A percentile compares a stretch with the other conserved stretches of the same genome.
phyloP scores from a whole-genome alignment of 2,329 filamentous ascomycete species.

The Xylaria multiplex region DNA sequence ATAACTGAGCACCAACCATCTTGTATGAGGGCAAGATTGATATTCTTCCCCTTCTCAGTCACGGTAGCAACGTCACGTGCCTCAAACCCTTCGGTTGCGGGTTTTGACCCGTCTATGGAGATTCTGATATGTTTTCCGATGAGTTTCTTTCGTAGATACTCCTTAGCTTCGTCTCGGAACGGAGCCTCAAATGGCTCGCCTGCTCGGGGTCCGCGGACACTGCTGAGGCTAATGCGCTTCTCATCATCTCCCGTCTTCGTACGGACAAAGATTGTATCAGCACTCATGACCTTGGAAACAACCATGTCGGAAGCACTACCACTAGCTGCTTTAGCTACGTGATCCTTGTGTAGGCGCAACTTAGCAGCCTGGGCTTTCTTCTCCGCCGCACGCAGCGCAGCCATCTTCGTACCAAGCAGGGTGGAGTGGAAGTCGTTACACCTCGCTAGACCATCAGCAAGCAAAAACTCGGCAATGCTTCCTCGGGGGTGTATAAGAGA shows the following conservation, averaged over 20 bases:
- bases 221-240: conserved; percentile 91
- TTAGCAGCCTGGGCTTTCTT: conserved; percentile 81
- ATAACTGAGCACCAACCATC: conserved; percentile 94
- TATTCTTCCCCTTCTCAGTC: conserved; percentile 83
- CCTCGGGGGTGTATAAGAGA: conserved; percentile 87
- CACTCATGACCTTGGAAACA: conserved; percentile 85
- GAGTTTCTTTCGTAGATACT: conserved; percentile 90
- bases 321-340: conserved; percentile 74
- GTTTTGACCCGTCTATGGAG: conserved; percentile 88
- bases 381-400: conserved; percentile 83
- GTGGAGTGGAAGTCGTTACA: conserved; percentile 98
- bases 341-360: conserved; percentile 82
- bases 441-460: conserved; percentile 87
- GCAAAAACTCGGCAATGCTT: conserved; percentile 90
- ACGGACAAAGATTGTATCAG: conserved; percentile 87
- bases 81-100: conserved; percentile 89
- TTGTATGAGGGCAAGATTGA: conserved; percentile 86
- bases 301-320: conserved; percentile 78
- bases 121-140: conserved; percentile 97
- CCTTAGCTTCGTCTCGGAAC: conserved; percentile 93
- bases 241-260: conserved; percentile 83
- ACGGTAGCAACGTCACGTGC: conserved; percentile 95
- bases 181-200: conserved; percentile 87
- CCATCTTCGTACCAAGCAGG: conserved; percentile 89
- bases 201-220: conserved; percentile 90